Base-by-base conservation (phyloP, 2,329 filamentous ascomycete genomes). In the Hymenoscyphus albidus region DNA sequence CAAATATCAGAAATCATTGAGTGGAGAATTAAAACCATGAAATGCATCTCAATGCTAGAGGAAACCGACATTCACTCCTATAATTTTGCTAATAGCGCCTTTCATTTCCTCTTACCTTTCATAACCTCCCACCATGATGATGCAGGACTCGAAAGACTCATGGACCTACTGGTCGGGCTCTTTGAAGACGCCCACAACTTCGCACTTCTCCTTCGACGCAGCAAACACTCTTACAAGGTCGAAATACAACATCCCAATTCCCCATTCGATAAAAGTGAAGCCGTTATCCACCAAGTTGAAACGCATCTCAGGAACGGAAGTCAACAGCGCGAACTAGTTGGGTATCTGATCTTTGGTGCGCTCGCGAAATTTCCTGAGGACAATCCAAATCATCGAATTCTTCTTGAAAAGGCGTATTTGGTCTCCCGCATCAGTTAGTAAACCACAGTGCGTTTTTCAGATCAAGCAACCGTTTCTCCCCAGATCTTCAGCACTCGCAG, bases 1-100 rank as follows among this genome's bases (percentile, higher is more conserved):
- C 39, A 59, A 7, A 38, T 56, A n/a, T 4, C 51, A 3, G 64
- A 68, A 3, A 40, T 64, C n/a, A 31, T 59, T 3, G 57, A 64
- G 18, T 65, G 66, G 66, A 63, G 64, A 61, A 59, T 18, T 2
- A 16, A 22, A 14, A 63, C 42, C n/a, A 48, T 63, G 14, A 63
- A 55, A 16, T 56, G 44, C 22, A 12, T 57, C 56, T 10, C 22
- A 7, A 16, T 12, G 35, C 16, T 42, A 59, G 14, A 54, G 16
- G n/a, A 18, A 12, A 27, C 22, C 44, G 4, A 35, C 51, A 18
- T 9, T 44, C 27, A 22, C 51, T 4, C 31, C 9, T 2, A 22
- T 5, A 18, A 39, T 5, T 13, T 14, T 31, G 9, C 35, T 13
- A 7, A 12, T 22, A 22, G 22, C 22, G 22, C 22, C 22, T 22